Base-by-base conservation (phyloP, 192 early-diverging fungal species). In the Rhizophagus prolifer region DNA sequence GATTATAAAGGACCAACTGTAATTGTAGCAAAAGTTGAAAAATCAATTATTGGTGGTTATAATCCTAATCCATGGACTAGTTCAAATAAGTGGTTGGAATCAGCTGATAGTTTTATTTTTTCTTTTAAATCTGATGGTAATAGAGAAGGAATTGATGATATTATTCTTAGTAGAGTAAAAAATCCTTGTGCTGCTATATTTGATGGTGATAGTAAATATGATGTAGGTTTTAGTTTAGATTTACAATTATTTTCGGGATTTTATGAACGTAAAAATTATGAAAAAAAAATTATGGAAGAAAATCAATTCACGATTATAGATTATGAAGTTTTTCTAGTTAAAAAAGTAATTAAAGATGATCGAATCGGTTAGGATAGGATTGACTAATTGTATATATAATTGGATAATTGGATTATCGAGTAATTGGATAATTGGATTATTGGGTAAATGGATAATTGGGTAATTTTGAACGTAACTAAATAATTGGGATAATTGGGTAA, bases 1-100 rank as follows among this genome's bases (percentile, higher is more conserved):
- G 67, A 69, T 69, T n/a, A 36, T 46, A 69, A 36, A 69, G 67
- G 67, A 2, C 30, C 67, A 30, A 69, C 67, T 1, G n/a, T 69
- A 44, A n/a, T 46, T n/a, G 9, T 69, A 8, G 34, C 34, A 23
- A 69, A 69, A 44, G 67, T 69, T 69, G 21, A 36, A 3, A 21
- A 36, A 12, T 34, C 67, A 8, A 30, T 69, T 23, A n/a, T 69
- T 44, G 67, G 67, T 9, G 67, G 67, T 23, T 69, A 69, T 69
- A 69, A 69, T 25, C 67, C 67, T 21, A 25, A 25, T 36, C 23
- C 31, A 9, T 69, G 67, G 67, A 36, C 23, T 9, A 34, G 31
- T 21, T n/a, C 31, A 3, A 34, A 46, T 23, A 44, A 36, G 14
- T 69, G 34, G 26, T 0, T 44, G 5, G 3, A n/a, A 13, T 44